Conservation (phyloP, 2,329 filamentous ascomycete genomes). For the Colletotrichum tofieldiae region DNA sequence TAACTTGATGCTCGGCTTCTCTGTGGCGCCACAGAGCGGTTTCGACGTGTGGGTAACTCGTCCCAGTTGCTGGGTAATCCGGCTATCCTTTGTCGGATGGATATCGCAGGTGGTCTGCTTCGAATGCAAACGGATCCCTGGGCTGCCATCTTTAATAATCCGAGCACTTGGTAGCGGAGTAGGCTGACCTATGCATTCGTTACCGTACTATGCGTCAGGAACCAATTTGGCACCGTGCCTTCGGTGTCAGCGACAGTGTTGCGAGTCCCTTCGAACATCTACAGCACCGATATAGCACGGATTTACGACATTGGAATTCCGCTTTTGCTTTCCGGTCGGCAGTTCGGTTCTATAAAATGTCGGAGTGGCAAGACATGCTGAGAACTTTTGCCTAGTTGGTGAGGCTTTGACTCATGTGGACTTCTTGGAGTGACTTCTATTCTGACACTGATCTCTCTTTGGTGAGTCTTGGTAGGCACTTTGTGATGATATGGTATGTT, state of each 20-base stretch:
- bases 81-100: not conserved
- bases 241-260: not conserved
- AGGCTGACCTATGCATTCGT: no score
- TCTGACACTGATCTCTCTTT: accelerated
- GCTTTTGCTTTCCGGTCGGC: not conserved
- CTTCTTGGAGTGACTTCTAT: not conserved
- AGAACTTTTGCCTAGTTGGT: no score
- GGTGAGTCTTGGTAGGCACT: accelerated
- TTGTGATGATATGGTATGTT: not conserved
- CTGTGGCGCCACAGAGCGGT: not conserved
- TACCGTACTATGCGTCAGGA: not conserved
- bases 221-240: not conserved
- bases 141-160: no score
- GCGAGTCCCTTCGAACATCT: not conserved
- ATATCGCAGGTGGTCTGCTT: not conserved
- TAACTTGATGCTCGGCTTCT: not conserved
- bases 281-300: no score
- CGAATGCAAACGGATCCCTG: accelerated
- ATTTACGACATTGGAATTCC: not conserved
- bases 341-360: not conserved
- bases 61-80: not conserved
- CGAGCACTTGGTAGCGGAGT: not conserved
- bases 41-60: not conserved
- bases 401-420: not conserved
- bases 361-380: not conserved